Base-by-base conservation (phyloP, 768 basidiomycete species). In the Suillus subaureus region DNA sequence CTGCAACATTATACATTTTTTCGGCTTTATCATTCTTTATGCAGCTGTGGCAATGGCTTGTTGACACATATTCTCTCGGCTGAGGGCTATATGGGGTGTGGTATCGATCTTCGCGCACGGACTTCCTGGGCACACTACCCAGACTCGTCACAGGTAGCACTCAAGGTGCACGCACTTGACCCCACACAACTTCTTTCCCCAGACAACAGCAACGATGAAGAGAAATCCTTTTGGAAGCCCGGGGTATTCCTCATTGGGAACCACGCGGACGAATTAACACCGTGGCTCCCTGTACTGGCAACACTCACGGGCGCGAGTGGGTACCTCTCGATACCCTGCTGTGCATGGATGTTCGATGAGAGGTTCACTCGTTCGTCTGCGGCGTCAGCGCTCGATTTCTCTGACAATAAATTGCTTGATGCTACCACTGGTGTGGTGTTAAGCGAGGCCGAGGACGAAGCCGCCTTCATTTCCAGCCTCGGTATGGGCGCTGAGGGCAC, bases 221-320 rank as follows among this genome's bases (percentile, higher is more conserved):
- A 42, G 37, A 64, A 11, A 47, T 72, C 42, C 33, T 74, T 75
- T 58, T 74, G 87, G 61, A 72, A 71, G 9, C 79, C 80, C 0
- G 87, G 83, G 1, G 77, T 82, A 3, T 99, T 97, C 78, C 78
- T 99, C 64, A 91, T 99, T 60, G 95, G 93, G 11, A 98, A 98
- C 78, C 97, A 99, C 75, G 92, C 96, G 0, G 97, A 99, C 78
- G 97, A 99, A 70, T 82, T 99, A 21, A 96, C 96, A 28, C 97
- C 97, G 0, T 99, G 96, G 96, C 75, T 95, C 0, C 94, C 97
- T 0, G 84, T 97, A 1, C 79, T 97, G 6, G 85, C 95, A 0
- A 88, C 90, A 1, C 68, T 89, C 16, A 78, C 83, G 40, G 70
- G 73, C 4, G 85, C 88, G 0, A 85, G 87, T 0, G 92, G 91